Evolutionary conservation across 345 rosid genomes (phyloP).

Genomic region (Raphanus raphanistrum): DNA sequence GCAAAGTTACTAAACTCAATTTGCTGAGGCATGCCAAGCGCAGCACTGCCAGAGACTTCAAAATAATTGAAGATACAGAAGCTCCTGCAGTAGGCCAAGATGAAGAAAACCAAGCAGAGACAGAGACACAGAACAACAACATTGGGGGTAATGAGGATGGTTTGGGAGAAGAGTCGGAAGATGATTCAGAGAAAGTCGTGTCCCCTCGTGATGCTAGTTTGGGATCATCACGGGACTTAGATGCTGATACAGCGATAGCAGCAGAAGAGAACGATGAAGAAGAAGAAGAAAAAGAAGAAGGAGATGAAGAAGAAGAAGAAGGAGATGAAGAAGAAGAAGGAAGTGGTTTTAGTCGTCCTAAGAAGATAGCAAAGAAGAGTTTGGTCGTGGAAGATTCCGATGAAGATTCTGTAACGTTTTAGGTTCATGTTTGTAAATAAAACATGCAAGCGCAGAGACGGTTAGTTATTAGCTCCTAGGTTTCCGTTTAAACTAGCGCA

Average conservation of each 20-base stretch:
- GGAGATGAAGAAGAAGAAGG: background rate
- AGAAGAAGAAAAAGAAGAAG: background rate
- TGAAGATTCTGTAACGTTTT: conserved; percentile 44
- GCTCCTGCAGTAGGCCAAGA: conserved; percentile 35
- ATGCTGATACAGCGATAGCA: background rate
- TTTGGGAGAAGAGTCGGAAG: conserved; percentile 43
- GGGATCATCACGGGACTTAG: background rate
- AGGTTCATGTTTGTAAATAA: conserved; percentile 16
- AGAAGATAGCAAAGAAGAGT: conserved; percentile 8
- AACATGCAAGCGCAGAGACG: conserved; percentile 6
- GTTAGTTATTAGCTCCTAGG: background rate
- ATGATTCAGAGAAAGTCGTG: conserved; percentile 14
- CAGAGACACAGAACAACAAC: conserved; percentile 21
- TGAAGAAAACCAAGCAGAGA: conserved; percentile 36
- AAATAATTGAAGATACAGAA: conserved; percentile 49
- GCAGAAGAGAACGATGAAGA: background rate
- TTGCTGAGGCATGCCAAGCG: conserved; percentile 81
- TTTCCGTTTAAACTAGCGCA: background rate
- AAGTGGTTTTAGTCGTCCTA: background rate
- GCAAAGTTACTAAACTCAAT: conserved; percentile 71
- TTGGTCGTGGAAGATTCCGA: conserved; percentile 61
- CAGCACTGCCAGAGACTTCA: conserved; percentile 81
- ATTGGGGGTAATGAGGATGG: conserved; percentile 27
- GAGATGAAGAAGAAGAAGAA: background rate
- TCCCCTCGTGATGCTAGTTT: too few relatives aligned